Base-by-base conservation (phyloP, 2,329 filamentous ascomycete genomes). In the Helicocarpus griseus region DNA sequence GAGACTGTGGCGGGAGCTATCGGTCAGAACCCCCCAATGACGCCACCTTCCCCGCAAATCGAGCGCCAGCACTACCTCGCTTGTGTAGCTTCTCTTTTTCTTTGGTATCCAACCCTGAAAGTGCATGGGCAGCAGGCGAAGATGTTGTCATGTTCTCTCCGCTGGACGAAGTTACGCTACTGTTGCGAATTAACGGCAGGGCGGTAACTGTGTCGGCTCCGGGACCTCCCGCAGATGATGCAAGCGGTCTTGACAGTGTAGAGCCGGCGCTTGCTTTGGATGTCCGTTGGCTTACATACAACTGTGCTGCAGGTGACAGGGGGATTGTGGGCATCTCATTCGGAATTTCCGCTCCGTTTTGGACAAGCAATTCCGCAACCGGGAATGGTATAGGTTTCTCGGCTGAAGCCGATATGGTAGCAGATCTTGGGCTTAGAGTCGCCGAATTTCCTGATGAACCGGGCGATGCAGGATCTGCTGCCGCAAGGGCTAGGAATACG, bases 311-410 rank as follows among this genome's bases (percentile, higher is more conserved):
- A 8, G 81, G 76, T 54, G 88, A 89, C 9, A 98, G 77, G 1
- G 89, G 89, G 58, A 97, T 90, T 0, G 88, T 85, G 0, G 90
- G 87, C 54, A 86, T 76, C 2, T 81, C 74, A 1, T 74, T 65
- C 0, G 93, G 91, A 31, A 97, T 85, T 56, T 95, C 86, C 3
- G 90, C 90, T 14, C 93, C 93, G 63, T 98, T 97, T 61, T 97
- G 94, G 13, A 95, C 76, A 13, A 98, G 77, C 53, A 98, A 73
- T 67, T 98, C 93, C 13, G 93, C 93, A 39, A 97, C 77, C 0
- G 93, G 84, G 65, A 98, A 98, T 0, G 90, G 80, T 7, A 83
- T 77, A 2, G 74, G 65, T 60, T 69, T 68, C 52, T 65, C 68
- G 5, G 67, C 71, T 46, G 63, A 65, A 45, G 70, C 60, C 14